Evolutionary conservation across 805 yeast genomes (phyloP).

Genomic region (Starmerella sirachaensis): DNA sequence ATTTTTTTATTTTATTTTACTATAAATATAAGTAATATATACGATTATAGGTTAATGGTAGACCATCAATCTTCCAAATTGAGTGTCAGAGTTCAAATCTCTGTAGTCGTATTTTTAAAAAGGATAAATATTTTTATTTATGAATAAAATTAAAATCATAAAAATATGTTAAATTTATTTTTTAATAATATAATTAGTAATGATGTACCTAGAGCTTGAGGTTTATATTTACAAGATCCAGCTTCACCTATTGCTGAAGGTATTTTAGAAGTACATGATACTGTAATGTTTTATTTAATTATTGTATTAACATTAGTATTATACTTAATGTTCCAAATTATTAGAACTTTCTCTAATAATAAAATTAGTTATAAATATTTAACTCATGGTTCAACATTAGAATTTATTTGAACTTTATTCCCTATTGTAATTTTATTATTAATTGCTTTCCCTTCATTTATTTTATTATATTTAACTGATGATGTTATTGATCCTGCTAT

Average conservation of each 20-base stretch:
- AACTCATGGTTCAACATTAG: slow-evolving; percentile 1
- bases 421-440: background rate
- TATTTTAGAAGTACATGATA: slow-evolving; percentile 1
- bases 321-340: background rate
- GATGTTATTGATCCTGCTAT: slow-evolving; percentile 1
- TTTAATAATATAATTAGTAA: background rate
- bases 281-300: background rate
- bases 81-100: slow-evolving; percentile 1
- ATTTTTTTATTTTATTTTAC: background rate
- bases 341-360: background rate
- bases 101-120: background rate
- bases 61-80: slow-evolving; percentile 1
- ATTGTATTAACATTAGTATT: background rate
- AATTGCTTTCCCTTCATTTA: slow-evolving; percentile 1
- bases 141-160: background rate
- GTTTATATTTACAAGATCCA: background rate
- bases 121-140: background rate
- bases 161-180: background rate
- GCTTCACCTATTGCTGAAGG: slow-evolving; percentile 1
- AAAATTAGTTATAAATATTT: slow-evolving; percentile 1
- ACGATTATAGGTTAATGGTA: slow-evolving; percentile 1
- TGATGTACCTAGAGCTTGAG: background rate
- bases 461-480: slow-evolving; percentile 1
- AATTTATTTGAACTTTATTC: background rate
- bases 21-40: too few relatives aligned